Conservation (phyloP, 805 yeast species). For the Yueomyces sinensis region DNA sequence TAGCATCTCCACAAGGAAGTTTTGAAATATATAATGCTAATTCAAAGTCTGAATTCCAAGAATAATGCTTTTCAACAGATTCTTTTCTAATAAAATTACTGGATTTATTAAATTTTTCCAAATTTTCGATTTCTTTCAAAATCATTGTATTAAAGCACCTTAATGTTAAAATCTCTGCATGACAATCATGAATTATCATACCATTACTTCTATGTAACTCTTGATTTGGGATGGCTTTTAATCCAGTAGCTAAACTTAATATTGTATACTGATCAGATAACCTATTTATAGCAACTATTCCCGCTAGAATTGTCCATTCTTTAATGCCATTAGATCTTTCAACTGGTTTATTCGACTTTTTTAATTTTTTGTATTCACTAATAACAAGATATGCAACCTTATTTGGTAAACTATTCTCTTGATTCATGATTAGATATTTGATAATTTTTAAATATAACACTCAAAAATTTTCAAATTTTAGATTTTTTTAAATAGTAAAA, state of each 20-base stretch:
- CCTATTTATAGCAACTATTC: conserved; percentile 37
- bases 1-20: conserved; percentile 85
- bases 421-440: too few relatives aligned
- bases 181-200: conserved; percentile 66
- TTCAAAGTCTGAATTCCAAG: conserved; percentile 26
- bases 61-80: conserved; percentile 10
- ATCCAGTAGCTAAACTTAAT: conserved; percentile 63
- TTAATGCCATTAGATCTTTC: conserved; percentile 45
- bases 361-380: conserved; percentile 21
- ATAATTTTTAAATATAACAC: too few relatives aligned
- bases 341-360: conserved; percentile 42
- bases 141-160: conserved; percentile 56
- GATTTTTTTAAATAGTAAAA: too few relatives aligned
- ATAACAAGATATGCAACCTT: conserved; percentile 9
- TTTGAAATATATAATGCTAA: conserved; percentile 58
- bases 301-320: conserved; percentile 82
- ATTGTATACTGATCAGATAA: conserved; percentile 17
- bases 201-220: conserved; percentile 36
- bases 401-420: conserved; percentile 1
- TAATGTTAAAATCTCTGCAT: conserved; percentile 73
- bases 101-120: background rate
- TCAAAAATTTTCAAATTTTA: too few relatives aligned
- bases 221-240: conserved; percentile 57
- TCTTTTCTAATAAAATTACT: conserved; percentile 1
- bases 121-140: conserved; percentile 31